Evolutionary conservation across 176 grass and related monocot species (phyloP), one percentile per base, ranked within the genome.

Genomic region (Coix lacrymajobi): DNA sequence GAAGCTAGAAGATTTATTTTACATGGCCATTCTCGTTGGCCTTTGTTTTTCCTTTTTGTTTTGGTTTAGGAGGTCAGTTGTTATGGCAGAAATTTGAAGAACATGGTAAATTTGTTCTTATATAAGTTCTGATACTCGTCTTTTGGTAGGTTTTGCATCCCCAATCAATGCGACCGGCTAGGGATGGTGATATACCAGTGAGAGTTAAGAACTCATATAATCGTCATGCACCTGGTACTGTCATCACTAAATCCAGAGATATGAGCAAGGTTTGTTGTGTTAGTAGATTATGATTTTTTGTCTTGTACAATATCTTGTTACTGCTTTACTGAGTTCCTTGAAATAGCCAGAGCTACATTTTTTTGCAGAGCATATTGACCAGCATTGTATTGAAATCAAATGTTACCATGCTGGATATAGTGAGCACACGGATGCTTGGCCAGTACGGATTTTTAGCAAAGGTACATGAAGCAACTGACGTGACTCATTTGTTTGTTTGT

Each of bases 181-280:
- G 90, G 88, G 95, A 94, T 81, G 80, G 88, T 85, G 92, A 80
- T 80, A 92, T 97, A 85, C 92, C 95, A 31, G 95, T 97, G 66
- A 94, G 92, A 88, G 95, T 94, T 33, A 97, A 97, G 84, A 97
- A 97, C 75, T 97, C 95, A 1, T 97, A 97, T 76, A 97, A 97
- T 69, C 88, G 92, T 76, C 88, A 89, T 67, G 90, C 92, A 68
- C 95, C 95, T 68, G 95, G 95, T 84, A 97, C 95, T 52, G 79
- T 97, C 72, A 97, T 97, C 69, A 97, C 95, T 81, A 94, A 85
- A 87, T 33, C 81, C 85, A 94, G 95, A 89, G 95, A 97, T 89
- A 79, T 97, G 86, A 94, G 95, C 73, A 92, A 94, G 95, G 95
- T 92, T 65, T 40, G 87, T 88, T 80, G 11, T 52, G 41, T 76